A percentile compares a stretch with the other conserved stretches of the same genome.
Evolutionary conservation across 2,329 filamentous ascomycete species (phyloP).

Genomic region (Colletotrichum trifolii): DNA sequence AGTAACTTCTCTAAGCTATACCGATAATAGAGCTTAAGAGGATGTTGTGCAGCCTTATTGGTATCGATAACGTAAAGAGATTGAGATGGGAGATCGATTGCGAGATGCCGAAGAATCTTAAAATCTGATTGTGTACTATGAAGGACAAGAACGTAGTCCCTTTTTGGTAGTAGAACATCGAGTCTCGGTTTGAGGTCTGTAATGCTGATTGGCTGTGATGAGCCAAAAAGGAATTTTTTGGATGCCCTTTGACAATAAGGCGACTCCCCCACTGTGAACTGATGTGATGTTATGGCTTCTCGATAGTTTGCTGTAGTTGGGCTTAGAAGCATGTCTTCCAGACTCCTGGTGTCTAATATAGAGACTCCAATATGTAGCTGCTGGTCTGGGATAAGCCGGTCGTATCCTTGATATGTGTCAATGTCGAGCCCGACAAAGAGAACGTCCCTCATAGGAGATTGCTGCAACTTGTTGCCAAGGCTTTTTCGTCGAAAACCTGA

Average conservation of each 20-base stretch:
- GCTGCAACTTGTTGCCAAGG: slow-evolving; percentile 2
- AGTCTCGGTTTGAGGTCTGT: slow-evolving; percentile 19
- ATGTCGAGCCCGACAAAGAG: slow-evolving; percentile 34
- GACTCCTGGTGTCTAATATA: slow-evolving; percentile 18
- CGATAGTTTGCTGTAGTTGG: background rate
- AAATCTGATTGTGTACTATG: slow-evolving; percentile 22
- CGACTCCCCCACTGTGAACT: slow-evolving; percentile 23
- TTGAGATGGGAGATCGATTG: slow-evolving; percentile 14
- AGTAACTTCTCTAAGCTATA: slow-evolving; percentile 40
- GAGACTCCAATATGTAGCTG: slow-evolving; percentile 31
- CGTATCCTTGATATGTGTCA: slow-evolving; percentile 35
- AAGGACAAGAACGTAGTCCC: slow-evolving; percentile 21
- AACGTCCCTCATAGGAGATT: slow-evolving; percentile 25
- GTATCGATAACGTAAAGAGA: slow-evolving; percentile 41
- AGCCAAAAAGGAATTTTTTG: slow-evolving; percentile 27
- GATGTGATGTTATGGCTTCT: slow-evolving; percentile 23
- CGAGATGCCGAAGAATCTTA: slow-evolving; percentile 26
- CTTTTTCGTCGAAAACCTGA: too few relatives aligned
- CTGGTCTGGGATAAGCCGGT: slow-evolving; percentile 21
- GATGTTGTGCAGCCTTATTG: slow-evolving; percentile 41
- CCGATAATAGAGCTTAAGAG: slow-evolving; percentile 40
- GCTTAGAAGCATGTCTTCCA: background rate
- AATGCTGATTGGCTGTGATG: slow-evolving; percentile 27
- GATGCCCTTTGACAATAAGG: slow-evolving; percentile 32
- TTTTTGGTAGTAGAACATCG: slow-evolving; percentile 3